Evolutionary conservation across 2,329 filamentous ascomycete genomes (phyloP).

Genomic region (Sporothrix brunneoviolacea): DNA sequence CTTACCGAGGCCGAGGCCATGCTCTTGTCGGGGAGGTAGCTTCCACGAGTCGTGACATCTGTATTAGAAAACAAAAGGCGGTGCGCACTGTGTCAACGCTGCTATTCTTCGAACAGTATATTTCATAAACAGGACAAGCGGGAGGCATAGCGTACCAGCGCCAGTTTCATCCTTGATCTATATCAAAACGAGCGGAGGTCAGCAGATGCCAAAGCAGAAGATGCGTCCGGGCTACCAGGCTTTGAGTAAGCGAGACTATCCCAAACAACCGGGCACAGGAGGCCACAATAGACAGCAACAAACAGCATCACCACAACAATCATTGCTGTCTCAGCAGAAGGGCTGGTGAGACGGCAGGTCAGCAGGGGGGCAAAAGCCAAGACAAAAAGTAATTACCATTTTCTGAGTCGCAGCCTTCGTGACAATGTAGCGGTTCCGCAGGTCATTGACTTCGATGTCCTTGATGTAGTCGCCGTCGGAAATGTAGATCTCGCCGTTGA

Average conservation of each 20-base stretch:
- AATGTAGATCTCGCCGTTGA: constrained; percentile 87
- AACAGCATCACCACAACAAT: constrained; percentile 29
- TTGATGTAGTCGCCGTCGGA: constrained; percentile 97
- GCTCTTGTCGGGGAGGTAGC: constrained; percentile 93
- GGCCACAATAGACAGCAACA: constrained; percentile 7
- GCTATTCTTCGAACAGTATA: not conserved
- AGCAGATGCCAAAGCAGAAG: constrained; percentile 82
- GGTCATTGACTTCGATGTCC: constrained; percentile 97
- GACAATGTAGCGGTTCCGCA: constrained; percentile 92
- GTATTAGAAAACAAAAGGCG: constrained; percentile 41
- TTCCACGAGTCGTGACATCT: constrained; percentile 98
- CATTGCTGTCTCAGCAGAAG: constrained; percentile 23
- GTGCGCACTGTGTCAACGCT: constrained; percentile 47
- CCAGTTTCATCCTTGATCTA: constrained; percentile 99
- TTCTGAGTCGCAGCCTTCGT: constrained; percentile 97
- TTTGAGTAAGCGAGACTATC: constrained; percentile 64
- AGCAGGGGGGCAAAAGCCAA: constrained; percentile 37
- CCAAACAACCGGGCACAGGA: constrained; percentile 38
- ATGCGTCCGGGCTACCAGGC: constrained; percentile 54
- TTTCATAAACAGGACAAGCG: not conserved
- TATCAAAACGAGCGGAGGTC: constrained; percentile 67
- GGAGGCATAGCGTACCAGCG: constrained; percentile 76
- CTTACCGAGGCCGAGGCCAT: constrained; percentile 86
- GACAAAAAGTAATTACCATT: constrained; percentile 86
- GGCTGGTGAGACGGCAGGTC: constrained; percentile 4